Base-by-base conservation (phyloP, 208 protist genomes). In the Trypanosoma scelopori region DNA sequence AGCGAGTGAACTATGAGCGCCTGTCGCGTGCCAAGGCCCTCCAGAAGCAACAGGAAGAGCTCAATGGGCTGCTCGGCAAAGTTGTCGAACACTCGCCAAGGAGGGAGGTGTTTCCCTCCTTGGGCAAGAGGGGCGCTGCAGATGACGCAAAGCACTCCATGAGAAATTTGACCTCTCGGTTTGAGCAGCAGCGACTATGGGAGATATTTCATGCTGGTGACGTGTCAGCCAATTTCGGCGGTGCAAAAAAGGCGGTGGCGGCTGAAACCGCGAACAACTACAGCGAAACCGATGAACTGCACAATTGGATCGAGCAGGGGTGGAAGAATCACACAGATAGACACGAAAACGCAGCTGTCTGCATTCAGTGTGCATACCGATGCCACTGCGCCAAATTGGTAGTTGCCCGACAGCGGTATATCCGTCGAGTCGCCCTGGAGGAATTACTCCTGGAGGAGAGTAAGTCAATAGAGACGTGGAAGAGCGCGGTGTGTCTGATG, bases 321-420 rank as follows among this genome's bases (percentile, higher is more conserved):
- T 93, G 91, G 87, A 46, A 55, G n/a, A 63, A 81, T 53, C 79
- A 79, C 77, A 93, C 85, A 0, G 83, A 93, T 57, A 74, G 78
- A 5, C 91, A 96, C 65, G 91, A 96, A 65, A 82, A 80, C 43
- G 91, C 91, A 9, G 91, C 91, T 18, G 65, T 94, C 9, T 63
- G 59, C 20, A 92, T 96, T 62, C 87, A 93, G 58, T 79, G 82
- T 37, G 85, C 86, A 1, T 96, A 84, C 62, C 85, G 91, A 5
- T 66, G 57, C 13, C 84, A 91, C 65, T 30, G 69, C 9, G 81
- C 91, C 0, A 82, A 81, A 16, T 25, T 48, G 35, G 65, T 63
- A 12, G 70, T 77, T 5, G 48, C 61, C 6, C 58, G 53, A 28
- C 55, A 55, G 47, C 87, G 85, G 15, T 85, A 85, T 64, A 70